phyloP scores from a whole-genome alignment of 2,329 filamentous ascomycete genomes.

The Ilyonectria robusta region DNA sequence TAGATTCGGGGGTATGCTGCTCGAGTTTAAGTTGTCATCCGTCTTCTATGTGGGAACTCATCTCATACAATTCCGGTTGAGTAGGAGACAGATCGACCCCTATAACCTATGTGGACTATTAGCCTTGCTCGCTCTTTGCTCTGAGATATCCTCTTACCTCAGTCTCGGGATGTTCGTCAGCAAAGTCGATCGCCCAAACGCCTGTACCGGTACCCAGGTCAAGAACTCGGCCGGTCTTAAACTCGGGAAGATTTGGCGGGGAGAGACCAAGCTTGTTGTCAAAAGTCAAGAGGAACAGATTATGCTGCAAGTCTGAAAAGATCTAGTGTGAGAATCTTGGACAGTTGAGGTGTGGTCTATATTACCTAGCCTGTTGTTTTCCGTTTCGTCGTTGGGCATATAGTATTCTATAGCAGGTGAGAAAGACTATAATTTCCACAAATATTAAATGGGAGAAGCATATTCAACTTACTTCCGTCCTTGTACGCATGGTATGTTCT shows the following conservation, averaged over 20 bases:
- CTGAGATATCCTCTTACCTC: not conserved
- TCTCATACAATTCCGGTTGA: not conserved
- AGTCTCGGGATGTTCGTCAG: slow-evolving; percentile 8
- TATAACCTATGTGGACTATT: not conserved
- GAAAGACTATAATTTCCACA: not conserved
- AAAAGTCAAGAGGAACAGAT: slow-evolving; percentile 5
- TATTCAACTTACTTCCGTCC: not conserved
- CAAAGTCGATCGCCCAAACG: slow-evolving; percentile 9
- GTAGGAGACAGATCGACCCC: not conserved
- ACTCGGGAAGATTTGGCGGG: not conserved
- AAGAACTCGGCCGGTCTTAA: not conserved
- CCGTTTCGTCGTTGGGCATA: slow-evolving; percentile 8
- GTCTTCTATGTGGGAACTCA: not conserved
- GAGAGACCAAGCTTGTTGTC: slow-evolving; percentile 7
- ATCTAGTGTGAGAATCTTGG: not conserved
- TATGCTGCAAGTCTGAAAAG: slow-evolving; percentile 1
- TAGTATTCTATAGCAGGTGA: not conserved
- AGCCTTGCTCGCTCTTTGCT: not conserved
- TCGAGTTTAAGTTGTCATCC: not conserved
- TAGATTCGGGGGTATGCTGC: not conserved
- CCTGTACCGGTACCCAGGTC: slow-evolving; percentile 12
- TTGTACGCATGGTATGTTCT: not conserved
- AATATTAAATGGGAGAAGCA: not conserved
- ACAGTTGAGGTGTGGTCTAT: too few relatives aligned
- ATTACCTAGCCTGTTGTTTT: slow-evolving; percentile 9